Conservation (phyloP, 1,139 yeast genomes). For the Debaryomyces nepalensis region DNA sequence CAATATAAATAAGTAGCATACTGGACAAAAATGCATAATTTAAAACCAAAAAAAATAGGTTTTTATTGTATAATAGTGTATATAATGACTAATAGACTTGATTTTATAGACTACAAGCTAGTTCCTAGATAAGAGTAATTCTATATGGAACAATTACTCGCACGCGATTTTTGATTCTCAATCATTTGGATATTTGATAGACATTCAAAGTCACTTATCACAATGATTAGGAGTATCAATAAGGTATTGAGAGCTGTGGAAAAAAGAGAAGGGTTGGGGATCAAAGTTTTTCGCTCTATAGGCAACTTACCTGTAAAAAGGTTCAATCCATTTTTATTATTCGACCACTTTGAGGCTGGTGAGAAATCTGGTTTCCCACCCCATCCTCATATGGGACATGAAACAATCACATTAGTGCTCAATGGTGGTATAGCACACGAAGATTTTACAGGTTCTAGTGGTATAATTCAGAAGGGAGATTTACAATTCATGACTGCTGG, state of each 20-base stretch:
- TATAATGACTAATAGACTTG: slow-evolving; percentile 5
- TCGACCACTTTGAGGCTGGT: slow-evolving; percentile 68
- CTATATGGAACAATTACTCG: too few species aligned
- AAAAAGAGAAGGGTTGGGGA: slow-evolving; percentile 88
- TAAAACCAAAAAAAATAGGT: background rate
- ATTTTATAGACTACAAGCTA: slow-evolving; percentile 1
- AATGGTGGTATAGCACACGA: slow-evolving; percentile 87
- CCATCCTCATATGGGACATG: slow-evolving; percentile 93
- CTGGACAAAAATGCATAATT: background rate
- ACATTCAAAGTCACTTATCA: background rate
- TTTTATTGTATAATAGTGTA: slow-evolving; percentile 4
- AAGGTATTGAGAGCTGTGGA: slow-evolving; percentile 69
- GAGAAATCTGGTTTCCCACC: slow-evolving; percentile 80
- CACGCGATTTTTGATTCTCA: too few species aligned
- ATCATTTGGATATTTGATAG: too few species aligned
- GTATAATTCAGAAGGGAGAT: slow-evolving; percentile 81
- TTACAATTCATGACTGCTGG: slow-evolving; percentile 97
- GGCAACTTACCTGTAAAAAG: slow-evolving; percentile 70
- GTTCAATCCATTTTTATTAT: slow-evolving; percentile 82
- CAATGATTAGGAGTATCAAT: slow-evolving; percentile 52
- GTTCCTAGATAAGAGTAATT: too few species aligned
- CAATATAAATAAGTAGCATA: background rate
- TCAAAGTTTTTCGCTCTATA: slow-evolving; percentile 80
- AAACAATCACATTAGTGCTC: slow-evolving; percentile 76
- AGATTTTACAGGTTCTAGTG: slow-evolving; percentile 85